Conservation (phyloP, 139 green algal species). For the Penium margaritaceum region DNA sequence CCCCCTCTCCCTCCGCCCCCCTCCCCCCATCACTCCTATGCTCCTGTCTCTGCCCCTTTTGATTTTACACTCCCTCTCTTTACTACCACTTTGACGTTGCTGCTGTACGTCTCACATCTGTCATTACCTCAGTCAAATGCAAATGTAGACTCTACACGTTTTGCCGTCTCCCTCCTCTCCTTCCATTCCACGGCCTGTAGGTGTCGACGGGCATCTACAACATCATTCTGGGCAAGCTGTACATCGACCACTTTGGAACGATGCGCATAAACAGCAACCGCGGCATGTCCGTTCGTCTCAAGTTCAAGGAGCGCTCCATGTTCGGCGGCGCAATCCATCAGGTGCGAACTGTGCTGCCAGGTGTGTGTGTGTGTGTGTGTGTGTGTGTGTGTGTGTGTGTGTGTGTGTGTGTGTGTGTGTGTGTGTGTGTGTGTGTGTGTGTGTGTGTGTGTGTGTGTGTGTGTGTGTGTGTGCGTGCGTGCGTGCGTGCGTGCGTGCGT, state of each 20-base stretch:
- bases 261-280: constrained; percentile 59
- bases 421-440: not conserved
- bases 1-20: too few relatives aligned
- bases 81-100: too few relatives aligned
- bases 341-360: constrained; percentile 44
- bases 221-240: constrained; percentile 83
- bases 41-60: too few relatives aligned
- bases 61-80: too few relatives aligned
- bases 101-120: too few relatives aligned
- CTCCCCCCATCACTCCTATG: too few relatives aligned
- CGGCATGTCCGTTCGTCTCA: constrained; percentile 47
- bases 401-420: not conserved
- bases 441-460: not conserved
- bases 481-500: not conserved
- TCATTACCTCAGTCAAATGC: too few relatives aligned
- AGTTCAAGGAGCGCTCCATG: constrained; percentile 65
- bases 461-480: not conserved
- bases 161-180: too few relatives aligned
- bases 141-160: too few relatives aligned
- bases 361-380: not conserved
- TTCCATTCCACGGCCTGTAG: too few relatives aligned
- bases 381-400: not conserved
- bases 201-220: constrained; percentile 76
- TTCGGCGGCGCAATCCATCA: constrained; percentile 58
- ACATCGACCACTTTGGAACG: constrained; percentile 75